Percentiles rank a stretch among this genome's conserved stretches.
These are phyloP conservation scores for Bifiguratus adelaidae DNA, from an alignment of 192 early-diverging fungal species.

Conservation along the genomic window DNA sequence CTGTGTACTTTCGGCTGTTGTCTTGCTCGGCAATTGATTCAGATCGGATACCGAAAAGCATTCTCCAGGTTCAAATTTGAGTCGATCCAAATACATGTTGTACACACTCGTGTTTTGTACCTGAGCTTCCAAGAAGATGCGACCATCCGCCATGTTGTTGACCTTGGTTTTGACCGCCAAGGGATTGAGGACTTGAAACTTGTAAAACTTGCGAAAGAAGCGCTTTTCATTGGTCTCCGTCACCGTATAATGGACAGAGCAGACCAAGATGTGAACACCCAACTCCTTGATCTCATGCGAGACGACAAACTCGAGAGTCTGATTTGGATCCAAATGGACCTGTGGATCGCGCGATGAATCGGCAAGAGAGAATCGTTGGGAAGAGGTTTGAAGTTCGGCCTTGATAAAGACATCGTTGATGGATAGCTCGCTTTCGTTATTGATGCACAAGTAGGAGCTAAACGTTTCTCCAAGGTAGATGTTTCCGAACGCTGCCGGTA, in stretches of 20 bases:
- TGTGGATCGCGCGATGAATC: constrained; percentile 39
- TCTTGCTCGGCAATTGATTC: constrained; percentile 23
- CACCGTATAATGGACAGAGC: constrained; percentile 69
- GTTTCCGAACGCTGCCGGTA: constrained; percentile 81
- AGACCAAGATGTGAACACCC: constrained; percentile 84
- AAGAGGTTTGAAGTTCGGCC: constrained; percentile 79
- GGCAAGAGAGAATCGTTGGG: constrained; percentile 66
- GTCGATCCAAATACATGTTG: constrained; percentile 77
- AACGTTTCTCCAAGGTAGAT: constrained; percentile 96
- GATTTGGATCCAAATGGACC: constrained; percentile 46
- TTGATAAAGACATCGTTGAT: constrained; percentile 68
- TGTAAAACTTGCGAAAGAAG: constrained; percentile 84
- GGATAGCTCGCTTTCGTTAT: constrained; percentile 63
- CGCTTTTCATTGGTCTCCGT: constrained; percentile 55
- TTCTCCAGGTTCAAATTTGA: constrained; percentile 75
- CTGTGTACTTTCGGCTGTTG: not conserved
- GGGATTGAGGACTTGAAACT: constrained; percentile 94
- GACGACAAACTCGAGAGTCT: constrained; percentile 67
- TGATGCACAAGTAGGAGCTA: constrained; percentile 72
- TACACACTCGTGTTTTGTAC: constrained; percentile 76
- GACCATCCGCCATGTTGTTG: constrained; percentile 61
- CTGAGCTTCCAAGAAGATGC: constrained; percentile 85
- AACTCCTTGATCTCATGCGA: constrained; percentile 95
- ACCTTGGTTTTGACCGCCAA: constrained; percentile 94
- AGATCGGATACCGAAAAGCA: constrained; percentile 63